Evolutionary conservation across 768 basidiomycete species (phyloP).

Genomic region (Phanerodontia chrysosporium): DNA sequence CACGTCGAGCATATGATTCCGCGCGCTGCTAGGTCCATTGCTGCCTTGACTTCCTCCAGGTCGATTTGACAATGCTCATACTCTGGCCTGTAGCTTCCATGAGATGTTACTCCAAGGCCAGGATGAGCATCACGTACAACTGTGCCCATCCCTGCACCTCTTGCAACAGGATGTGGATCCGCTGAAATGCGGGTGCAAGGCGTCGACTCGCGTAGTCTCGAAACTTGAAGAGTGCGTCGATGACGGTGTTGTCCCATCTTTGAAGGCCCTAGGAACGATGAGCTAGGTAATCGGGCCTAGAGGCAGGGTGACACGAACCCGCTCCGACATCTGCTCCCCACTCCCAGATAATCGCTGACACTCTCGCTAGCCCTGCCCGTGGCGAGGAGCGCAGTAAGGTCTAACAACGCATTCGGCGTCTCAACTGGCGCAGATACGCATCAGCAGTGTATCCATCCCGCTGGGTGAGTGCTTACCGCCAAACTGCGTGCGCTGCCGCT

Average conservation of each 20-base stretch:
- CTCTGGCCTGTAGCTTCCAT: slow-evolving; percentile 56
- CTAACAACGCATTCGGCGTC: slow-evolving; percentile 60
- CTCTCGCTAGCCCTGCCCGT: slow-evolving; percentile 70
- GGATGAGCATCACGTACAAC: slow-evolving; percentile 46
- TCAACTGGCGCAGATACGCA: too few relatives aligned
- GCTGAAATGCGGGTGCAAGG: slow-evolving; percentile 70
- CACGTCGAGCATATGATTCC: slow-evolving; percentile 64
- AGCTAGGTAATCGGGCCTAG: neutral
- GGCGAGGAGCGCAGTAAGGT: slow-evolving; percentile 65
- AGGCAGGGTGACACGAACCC: slow-evolving; percentile 44
- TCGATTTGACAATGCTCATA: slow-evolving; percentile 54
- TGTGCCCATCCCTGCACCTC: slow-evolving; percentile 77
- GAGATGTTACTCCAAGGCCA: too few relatives aligned
- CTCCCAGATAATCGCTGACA: slow-evolving; percentile 73
- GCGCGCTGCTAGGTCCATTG: slow-evolving; percentile 48
- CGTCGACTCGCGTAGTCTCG: slow-evolving; percentile 72
- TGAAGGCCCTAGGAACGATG: slow-evolving; percentile 58
- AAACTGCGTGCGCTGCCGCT: slow-evolving; percentile 60
- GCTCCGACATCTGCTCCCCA: slow-evolving; percentile 76
- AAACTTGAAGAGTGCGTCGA: slow-evolving; percentile 64
- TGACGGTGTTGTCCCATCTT: slow-evolving; percentile 77
- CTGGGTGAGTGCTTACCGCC: slow-evolving; percentile 53
- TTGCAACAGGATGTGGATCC: slow-evolving; percentile 69
- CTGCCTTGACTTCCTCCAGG: slow-evolving; percentile 44
- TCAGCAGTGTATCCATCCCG: too few relatives aligned